Evolutionary conservation across 2,329 filamentous ascomycete genomes (phyloP), one percentile per base, ranked within the genome.

Genomic region (Xylaria sp.): DNA sequence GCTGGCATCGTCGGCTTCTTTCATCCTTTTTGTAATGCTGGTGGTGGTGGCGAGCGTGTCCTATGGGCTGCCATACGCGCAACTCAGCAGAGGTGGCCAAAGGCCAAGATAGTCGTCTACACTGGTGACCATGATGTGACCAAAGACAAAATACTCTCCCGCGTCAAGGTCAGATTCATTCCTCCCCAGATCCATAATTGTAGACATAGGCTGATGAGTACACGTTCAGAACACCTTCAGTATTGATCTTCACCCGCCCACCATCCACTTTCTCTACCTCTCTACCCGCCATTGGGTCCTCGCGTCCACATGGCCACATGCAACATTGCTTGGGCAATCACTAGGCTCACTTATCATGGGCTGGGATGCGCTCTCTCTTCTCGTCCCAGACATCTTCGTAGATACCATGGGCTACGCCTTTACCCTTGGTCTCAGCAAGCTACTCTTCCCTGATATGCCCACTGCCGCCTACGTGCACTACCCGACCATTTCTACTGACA

Each of bases 321-420:
- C 98, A 77, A 99, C 95, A 0, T 87, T 99, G 4, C 83, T 97
- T 3, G 94, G 94, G n/a, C 95, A 99, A 76, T 96, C 92, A 2
- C 74, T 98, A 3, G 95, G 95, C 43, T 97, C 94, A 5, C 74
- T 99, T 47, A 75, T 97, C 28, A 83, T 99, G 57, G 94, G 91
- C 25, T 95, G 92, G 83, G 94, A 99, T 73, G 94, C 94, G 11
- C 95, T 99, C 75, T 89, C 87, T n/a, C 86, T 97, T 2, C 83
- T 98, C 2, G 91, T 94, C 0, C 95, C 95, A 0, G 95, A 99
- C 75, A 85, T 98, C 55, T 97, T 98, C 75, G 84, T 99, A 70
- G 95, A 99, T 74, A 99, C 95, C 1, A 97, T 99, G 94, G 95
- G 95, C 65, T 99, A 97, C 73, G 93, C 94, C 25, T 99, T 98